A percentile compares a stretch with the other conserved stretches of the same genome.
phyloP scores from a whole-genome alignment of 2,329 filamentous ascomycete species.

The Lasiodiplodia gonubiensis region DNA sequence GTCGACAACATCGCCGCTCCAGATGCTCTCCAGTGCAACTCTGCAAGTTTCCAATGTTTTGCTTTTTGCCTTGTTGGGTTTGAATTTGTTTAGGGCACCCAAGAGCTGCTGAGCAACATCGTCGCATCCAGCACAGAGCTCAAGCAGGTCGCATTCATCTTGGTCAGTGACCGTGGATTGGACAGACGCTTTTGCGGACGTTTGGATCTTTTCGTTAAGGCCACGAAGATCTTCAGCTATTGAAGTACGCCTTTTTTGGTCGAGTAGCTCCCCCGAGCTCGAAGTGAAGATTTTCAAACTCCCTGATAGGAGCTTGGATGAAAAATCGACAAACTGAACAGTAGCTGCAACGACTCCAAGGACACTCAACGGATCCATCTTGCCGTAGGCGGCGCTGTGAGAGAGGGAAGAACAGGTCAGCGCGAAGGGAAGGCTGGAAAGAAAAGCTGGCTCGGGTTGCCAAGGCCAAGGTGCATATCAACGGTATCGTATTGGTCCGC shows the following conservation, averaged over 20 bases:
- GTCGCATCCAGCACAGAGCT: not conserved
- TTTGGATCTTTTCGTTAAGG: not conserved
- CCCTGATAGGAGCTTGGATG: conserved; percentile 1
- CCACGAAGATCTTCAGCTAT: not conserved
- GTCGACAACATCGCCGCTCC: not conserved
- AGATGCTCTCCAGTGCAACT: not conserved
- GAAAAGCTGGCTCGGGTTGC: not conserved
- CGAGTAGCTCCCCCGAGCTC: not conserved
- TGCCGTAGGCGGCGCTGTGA: too few species aligned
- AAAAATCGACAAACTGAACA: conserved; percentile 11
- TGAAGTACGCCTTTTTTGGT: not conserved
- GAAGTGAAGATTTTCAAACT: not conserved
- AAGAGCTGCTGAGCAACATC: not conserved
- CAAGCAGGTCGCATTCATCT: not conserved
- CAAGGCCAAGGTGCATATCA: not conserved
- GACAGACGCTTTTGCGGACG: not conserved
- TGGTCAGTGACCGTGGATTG: not conserved
- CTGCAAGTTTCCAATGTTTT: not conserved
- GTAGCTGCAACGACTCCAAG: conserved; percentile 1
- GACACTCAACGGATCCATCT: not conserved
- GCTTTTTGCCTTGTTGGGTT: not conserved
- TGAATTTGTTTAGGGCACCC: not conserved
- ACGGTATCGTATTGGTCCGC: not conserved
- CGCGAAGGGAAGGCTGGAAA: not conserved
- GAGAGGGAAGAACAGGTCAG: not conserved